A percentile compares a stretch with the other conserved stretches of the same genome.
Evolutionary conservation across 768 basidiomycete genomes (phyloP).

Genomic region (Bullera alba): DNA sequence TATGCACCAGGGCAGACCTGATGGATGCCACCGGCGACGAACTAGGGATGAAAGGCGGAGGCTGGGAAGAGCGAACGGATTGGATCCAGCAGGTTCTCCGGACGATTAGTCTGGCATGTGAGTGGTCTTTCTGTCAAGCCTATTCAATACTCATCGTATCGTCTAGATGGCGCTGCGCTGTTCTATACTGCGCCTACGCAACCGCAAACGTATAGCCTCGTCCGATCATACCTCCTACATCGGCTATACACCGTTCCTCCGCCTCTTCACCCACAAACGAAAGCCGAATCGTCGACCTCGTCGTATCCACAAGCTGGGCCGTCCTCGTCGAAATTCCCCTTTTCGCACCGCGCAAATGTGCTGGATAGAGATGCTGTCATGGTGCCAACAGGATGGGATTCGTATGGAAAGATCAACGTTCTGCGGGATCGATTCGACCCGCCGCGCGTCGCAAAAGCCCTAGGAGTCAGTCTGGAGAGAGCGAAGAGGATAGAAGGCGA

Average conservation of each 20-base stretch:
- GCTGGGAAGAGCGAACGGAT: conserved; percentile 84
- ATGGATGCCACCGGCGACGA: conserved; percentile 72
- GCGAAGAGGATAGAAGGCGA: conserved; percentile 62
- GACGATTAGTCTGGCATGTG: conserved; percentile 85
- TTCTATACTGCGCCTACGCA: conserved; percentile 78
- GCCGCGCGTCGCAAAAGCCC: conserved; percentile 39
- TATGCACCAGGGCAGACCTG: conserved; percentile 85
- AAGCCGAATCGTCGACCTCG: conserved; percentile 4
- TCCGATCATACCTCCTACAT: conserved; percentile 79
- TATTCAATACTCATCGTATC: background rate
- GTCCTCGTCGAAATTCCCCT: conserved; percentile 73
- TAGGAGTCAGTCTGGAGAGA: conserved; percentile 27
- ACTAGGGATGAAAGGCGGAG: conserved; percentile 66
- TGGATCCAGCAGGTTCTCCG: conserved; percentile 91
- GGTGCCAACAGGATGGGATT: conserved; percentile 95
- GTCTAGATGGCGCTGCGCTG: conserved; percentile 75
- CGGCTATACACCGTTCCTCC: conserved; percentile 68
- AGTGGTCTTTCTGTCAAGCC: conserved; percentile 41
- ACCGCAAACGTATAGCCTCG: conserved; percentile 63
- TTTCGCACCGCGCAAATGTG: conserved; percentile 77
- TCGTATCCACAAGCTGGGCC: conserved; percentile 50
- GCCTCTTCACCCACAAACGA: conserved; percentile 43
- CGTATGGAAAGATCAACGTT: conserved; percentile 90
- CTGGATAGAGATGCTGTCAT: conserved; percentile 87
- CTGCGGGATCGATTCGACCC: conserved; percentile 87